phyloP scores from a whole-genome alignment of 1,139 yeast species.

The Kazachstania sp. region DNA sequence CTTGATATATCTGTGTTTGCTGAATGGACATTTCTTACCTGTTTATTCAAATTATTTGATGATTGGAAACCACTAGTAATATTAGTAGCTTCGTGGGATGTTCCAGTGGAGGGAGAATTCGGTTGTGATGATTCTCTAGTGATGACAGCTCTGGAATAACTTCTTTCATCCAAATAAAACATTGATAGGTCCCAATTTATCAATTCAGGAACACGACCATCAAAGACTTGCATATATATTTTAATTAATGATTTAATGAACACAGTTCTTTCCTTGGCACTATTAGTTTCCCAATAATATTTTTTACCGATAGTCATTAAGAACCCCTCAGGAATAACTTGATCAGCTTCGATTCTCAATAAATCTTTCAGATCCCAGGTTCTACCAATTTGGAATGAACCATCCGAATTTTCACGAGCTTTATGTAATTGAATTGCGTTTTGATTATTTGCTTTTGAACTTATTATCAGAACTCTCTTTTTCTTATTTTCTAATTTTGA shows the following conservation, averaged over 20 bases:
- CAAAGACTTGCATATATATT: slow-evolving; percentile 59
- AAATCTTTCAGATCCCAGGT: slow-evolving; percentile 85
- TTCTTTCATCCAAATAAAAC: slow-evolving; percentile 33
- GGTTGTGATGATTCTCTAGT: slow-evolving; percentile 3
- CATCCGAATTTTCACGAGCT: slow-evolving; percentile 71
- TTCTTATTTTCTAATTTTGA: slow-evolving; percentile 37
- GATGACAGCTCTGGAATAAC: slow-evolving; percentile 30
- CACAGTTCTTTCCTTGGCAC: slow-evolving; percentile 56
- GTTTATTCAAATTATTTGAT: no score
- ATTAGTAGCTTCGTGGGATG: neutral
- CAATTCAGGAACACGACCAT: slow-evolving; percentile 58
- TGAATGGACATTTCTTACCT: no score
- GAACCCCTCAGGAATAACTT: slow-evolving; percentile 47
- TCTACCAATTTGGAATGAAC: slow-evolving; percentile 80
- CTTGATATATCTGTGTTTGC: neutral
- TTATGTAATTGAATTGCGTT: slow-evolving; percentile 75
- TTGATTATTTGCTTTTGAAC: slow-evolving; percentile 38
- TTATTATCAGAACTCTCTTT: slow-evolving; percentile 40
- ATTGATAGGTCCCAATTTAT: slow-evolving; percentile 38
- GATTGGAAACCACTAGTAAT: no score
- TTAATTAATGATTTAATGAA: slow-evolving; percentile 58
- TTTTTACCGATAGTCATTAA: slow-evolving; percentile 59
- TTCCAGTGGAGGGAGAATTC: neutral
- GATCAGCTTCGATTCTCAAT: slow-evolving; percentile 45
- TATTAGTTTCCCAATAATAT: slow-evolving; percentile 78